phyloP scores from a whole-genome alignment of 2,329 filamentous ascomycete species.

The Aspergillus felis region DNA sequence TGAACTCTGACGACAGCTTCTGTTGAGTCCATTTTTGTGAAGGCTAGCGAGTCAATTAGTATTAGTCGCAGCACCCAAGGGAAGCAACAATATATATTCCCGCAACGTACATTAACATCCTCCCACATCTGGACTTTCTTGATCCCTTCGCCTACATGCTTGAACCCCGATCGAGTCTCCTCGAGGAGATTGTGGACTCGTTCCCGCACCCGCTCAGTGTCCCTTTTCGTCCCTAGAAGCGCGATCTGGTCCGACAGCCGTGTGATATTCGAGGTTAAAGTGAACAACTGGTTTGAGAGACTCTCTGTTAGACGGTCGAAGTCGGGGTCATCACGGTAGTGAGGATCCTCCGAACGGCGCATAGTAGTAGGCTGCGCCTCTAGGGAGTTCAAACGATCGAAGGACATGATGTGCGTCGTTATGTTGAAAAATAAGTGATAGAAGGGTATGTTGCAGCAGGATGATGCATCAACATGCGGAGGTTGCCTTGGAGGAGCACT shows the following conservation, averaged over 20 bases:
- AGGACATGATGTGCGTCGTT: conserved; percentile 64
- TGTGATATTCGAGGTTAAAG: conserved; percentile 81
- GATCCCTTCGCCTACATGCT: conserved; percentile 85
- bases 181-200: conserved; percentile 83
- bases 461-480: conserved; percentile 14
- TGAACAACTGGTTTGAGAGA: conserved; percentile 84
- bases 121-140: conserved; percentile 89
- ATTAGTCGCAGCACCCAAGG: neutral
- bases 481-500: conserved; percentile 15
- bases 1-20: conserved; percentile 91
- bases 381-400: conserved; percentile 77
- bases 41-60: conserved; percentile 53
- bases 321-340: conserved; percentile 87
- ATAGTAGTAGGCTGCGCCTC: conserved; percentile 72
- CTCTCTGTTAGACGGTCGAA: conserved; percentile 79
- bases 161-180: conserved; percentile 81
- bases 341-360: conserved; percentile 64
- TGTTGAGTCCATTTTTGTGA: conserved; percentile 95
- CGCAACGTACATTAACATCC: conserved; percentile 65
- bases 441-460: neutral
- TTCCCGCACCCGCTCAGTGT: conserved; percentile 87
- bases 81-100: neutral
- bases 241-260: conserved; percentile 79
- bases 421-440: conserved; percentile 3
- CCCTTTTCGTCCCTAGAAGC: conserved; percentile 81